Evolutionary conservation across 2,329 filamentous ascomycete species (phyloP).

Genomic region (Stylonectria norvegica): DNA sequence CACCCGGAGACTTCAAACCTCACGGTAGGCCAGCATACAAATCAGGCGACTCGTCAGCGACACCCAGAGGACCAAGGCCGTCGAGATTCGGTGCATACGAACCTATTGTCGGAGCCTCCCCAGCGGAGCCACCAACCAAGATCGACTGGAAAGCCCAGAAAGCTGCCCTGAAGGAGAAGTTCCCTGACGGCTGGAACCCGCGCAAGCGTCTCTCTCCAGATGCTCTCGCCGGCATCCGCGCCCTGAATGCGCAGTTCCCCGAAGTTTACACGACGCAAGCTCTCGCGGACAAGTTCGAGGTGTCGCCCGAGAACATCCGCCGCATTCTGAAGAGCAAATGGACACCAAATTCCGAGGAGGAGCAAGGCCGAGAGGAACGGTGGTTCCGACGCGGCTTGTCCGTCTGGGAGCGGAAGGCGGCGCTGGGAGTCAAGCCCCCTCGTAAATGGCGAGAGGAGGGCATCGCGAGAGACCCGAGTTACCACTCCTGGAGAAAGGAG

Average conservation of each 20-base stretch:
- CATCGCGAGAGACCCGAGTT: conserved; percentile 43
- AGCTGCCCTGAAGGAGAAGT: conserved; percentile 69
- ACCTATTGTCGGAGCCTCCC: conserved; percentile 13
- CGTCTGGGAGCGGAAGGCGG: conserved; percentile 59
- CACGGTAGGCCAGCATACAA: too few relatives aligned
- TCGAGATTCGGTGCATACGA: conserved; percentile 2
- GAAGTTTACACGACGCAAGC: conserved; percentile 70
- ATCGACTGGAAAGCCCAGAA: conserved; percentile 76
- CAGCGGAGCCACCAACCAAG: conserved; percentile 18
- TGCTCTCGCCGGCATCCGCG: conserved; percentile 83
- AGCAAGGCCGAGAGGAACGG: conserved; percentile 53
- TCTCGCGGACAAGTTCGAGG: conserved; percentile 74
- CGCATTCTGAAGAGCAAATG: conserved; percentile 82
- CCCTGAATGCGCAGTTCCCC: conserved; percentile 74
- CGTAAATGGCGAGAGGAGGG: conserved; percentile 57
- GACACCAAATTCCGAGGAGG: conserved; percentile 58
- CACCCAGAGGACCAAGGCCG: conserved; percentile 1
- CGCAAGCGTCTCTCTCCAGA: conserved; percentile 87
- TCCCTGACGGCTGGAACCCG: conserved; percentile 77
- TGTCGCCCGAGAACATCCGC: conserved; percentile 84
- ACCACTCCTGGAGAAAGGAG: conserved; percentile 35
- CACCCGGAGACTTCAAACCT: too few relatives aligned
- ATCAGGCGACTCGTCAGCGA: too few relatives aligned
- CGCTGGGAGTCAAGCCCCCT: conserved; percentile 60
- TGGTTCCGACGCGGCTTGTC: conserved; percentile 60